phyloP scores from a whole-genome alignment of 2,329 filamentous ascomycete genomes.

The Hypoxylon sp. region DNA sequence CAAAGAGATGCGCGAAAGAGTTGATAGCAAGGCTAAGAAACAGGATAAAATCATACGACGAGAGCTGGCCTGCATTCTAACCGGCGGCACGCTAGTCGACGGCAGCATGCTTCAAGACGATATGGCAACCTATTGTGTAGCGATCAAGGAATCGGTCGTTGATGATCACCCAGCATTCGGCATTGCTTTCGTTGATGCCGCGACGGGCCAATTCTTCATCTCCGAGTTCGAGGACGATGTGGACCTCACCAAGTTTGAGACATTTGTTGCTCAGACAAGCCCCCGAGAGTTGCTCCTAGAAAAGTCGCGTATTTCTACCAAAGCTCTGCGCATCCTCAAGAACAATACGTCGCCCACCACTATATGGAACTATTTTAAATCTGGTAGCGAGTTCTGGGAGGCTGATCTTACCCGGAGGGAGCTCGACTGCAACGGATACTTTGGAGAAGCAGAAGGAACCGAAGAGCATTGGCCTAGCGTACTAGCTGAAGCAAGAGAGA shows the following conservation, averaged over 20 bases:
- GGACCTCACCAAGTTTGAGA: constrained; percentile 97
- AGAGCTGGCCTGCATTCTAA: constrained; percentile 91
- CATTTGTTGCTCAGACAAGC: constrained; percentile 90
- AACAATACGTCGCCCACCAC: constrained; percentile 95
- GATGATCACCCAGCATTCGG: constrained; percentile 88
- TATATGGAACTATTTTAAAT: constrained; percentile 94
- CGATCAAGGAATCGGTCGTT: constrained; percentile 86
- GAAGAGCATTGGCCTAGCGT: constrained; percentile 80
- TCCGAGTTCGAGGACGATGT: constrained; percentile 92
- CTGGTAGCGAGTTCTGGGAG: constrained; percentile 90
- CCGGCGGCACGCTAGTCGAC: constrained; percentile 92
- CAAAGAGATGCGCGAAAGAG: constrained; percentile 98
- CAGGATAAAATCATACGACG: constrained; percentile 94
- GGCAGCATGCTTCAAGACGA: constrained; percentile 98
- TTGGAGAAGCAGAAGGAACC: constrained; percentile 68
- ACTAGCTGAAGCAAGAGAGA: constrained; percentile 79
- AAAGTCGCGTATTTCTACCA: constrained; percentile 88
- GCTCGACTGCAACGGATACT: constrained; percentile 85
- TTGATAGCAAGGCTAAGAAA: constrained; percentile 75
- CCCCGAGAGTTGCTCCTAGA: constrained; percentile 92
- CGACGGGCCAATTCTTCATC: constrained; percentile 95
- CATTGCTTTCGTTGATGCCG: constrained; percentile 93
- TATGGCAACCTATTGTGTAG: constrained; percentile 95
- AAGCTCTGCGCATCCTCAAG: constrained; percentile 91
- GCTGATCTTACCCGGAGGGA: constrained; percentile 86